Base-by-base conservation (phyloP, 208 protist species). In the Acanthamoeba lenticulata region DNA sequence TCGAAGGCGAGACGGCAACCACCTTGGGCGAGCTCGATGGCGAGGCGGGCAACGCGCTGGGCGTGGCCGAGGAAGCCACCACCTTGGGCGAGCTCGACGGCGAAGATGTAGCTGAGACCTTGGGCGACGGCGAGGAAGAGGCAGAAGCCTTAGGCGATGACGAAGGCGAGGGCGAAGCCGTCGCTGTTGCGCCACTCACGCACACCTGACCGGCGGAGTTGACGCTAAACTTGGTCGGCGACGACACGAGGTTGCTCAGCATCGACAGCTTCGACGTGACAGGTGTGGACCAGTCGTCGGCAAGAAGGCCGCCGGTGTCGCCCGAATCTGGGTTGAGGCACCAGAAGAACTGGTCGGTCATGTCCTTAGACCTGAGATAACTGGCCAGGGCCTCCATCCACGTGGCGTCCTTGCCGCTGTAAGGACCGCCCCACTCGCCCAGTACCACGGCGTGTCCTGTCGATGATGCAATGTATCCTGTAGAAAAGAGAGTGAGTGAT, bases 291-390 rank as follows among this genome's bases (percentile, higher is more conserved):
- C 95, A 96, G 52, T 96, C 95, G 55, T 95, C 65, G 40, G 60
- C 6, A 9, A 96, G 90, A 0, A 96, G 21, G 34, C 95, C 95
- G 45, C 95, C 95, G 32, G 95, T 96, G 40, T 96, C 95, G 27
- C 95, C 95, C 27, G 62, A 92, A 44, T 96, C 94, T 32, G 95
- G 95, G 32, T 96, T 96, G 19, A 96, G 72, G 36, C 93, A 95
- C 95, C 95, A 96, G 67, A 93, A 96, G 77, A 96, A 95, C 9
- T 6, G 65, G 24, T 94, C 93, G 3, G 95, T 95, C 4, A 40
- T 67, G 7, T 65, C 44, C 21, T 88, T 91, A 6, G 81, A 34
- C 11, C 55, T n/a, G 9, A 96, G 89, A 44, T 95, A 96, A 24
- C 34, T 7, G 13, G 92, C 86, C 62, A 96, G 92, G 2, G 27